These are phyloP conservation scores for Corylus heterophylla DNA, from an alignment of 306 rosid species.

Conservation along the genomic window DNA sequence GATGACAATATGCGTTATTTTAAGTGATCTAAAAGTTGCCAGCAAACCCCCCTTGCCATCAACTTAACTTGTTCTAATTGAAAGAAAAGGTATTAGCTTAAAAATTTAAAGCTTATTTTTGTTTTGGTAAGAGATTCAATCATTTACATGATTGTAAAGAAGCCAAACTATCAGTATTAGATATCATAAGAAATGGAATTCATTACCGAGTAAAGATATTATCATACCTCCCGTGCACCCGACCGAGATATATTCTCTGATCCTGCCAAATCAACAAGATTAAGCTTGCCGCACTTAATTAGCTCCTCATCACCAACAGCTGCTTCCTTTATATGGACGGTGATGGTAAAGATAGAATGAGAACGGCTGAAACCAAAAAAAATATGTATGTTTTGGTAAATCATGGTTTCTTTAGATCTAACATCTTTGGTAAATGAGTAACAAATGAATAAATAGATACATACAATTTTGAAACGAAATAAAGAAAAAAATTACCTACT, in stretches of 20 bases:
- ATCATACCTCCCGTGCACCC: constrained; percentile 91
- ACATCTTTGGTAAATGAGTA: background rate
- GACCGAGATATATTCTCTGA: constrained; percentile 96
- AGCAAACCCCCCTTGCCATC: background rate
- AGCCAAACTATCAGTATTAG: background rate
- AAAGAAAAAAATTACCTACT: constrained; percentile 61
- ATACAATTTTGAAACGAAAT: background rate
- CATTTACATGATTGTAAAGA: background rate
- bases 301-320: constrained; percentile 83
- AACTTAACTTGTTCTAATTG: background rate
- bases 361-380: constrained; percentile 76
- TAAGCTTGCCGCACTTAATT: constrained; percentile 95
- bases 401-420: constrained; percentile 8
- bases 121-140: background rate
- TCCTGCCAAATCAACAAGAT: constrained; percentile 97
- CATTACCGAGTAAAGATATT: background rate
- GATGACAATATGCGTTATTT: background rate
- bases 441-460: background rate
- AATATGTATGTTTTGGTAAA: background rate
- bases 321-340: constrained; percentile 83
- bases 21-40: background rate
- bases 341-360: constrained; percentile 90
- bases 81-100: background rate
- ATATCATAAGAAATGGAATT: background rate
- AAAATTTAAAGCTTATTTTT: background rate